Percentiles rank a stretch among this genome's conserved stretches.
Evolutionary conservation across 768 basidiomycete species (phyloP).

Genomic region (Rubroboletus pulcherrimus): DNA sequence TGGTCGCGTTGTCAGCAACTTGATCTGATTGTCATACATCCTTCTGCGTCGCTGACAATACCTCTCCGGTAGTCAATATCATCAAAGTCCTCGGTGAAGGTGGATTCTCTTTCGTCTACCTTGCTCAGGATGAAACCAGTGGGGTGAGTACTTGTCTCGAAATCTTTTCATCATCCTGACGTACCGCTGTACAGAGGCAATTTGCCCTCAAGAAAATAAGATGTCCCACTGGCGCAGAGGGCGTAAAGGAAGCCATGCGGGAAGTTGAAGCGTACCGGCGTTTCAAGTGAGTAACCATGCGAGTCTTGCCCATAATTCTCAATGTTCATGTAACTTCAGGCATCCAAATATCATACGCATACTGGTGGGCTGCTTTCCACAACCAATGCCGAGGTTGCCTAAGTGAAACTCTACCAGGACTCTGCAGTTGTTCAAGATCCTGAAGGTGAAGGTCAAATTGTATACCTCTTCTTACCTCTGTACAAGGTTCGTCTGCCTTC

Average conservation of each 20-base stretch:
- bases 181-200: slow-evolving; percentile 52
- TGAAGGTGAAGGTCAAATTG: slow-evolving; percentile 89
- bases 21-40: slow-evolving; percentile 2
- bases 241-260: slow-evolving; percentile 84
- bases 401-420: slow-evolving; percentile 48
- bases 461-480: slow-evolving; percentile 92
- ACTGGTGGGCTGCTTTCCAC: slow-evolving; percentile 45
- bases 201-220: slow-evolving; percentile 98
- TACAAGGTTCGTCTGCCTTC: slow-evolving; percentile 62
- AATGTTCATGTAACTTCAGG: slow-evolving; percentile 36
- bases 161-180: neutral
- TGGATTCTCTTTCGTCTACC: slow-evolving; percentile 89
- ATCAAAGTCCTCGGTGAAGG: slow-evolving; percentile 94
- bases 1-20: neutral
- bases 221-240: slow-evolving; percentile 84
- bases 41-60: neutral
- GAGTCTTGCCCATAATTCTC: neutral
- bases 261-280: slow-evolving; percentile 92
- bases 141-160: slow-evolving; percentile 48
- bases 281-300: slow-evolving; percentile 65
- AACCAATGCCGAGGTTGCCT: neutral
- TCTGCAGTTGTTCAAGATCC: slow-evolving; percentile 94
- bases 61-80: slow-evolving; percentile 63
- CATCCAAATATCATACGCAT: slow-evolving; percentile 98
- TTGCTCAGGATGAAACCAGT: slow-evolving; percentile 82